These are phyloP conservation scores for Candida suzukii DNA, from an alignment of 805 yeast genomes.

Conservation along the genomic window DNA sequence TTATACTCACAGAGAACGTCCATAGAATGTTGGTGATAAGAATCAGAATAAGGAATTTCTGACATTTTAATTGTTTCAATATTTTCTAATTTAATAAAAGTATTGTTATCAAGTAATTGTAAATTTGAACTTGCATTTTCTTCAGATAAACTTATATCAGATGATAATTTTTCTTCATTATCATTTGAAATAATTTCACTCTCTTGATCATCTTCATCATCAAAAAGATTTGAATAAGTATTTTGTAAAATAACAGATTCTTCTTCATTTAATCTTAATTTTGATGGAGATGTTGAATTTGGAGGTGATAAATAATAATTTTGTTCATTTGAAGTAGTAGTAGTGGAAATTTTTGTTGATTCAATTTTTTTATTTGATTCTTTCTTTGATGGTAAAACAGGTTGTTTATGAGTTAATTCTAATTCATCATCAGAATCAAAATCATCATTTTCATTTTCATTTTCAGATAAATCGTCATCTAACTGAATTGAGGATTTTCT, in stretches of 20 bases:
- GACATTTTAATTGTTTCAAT: neutral
- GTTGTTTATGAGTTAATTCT: conserved; percentile 9
- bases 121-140: conserved; percentile 9
- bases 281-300: conserved; percentile 24
- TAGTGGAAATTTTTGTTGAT: neutral
- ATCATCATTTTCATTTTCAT: neutral
- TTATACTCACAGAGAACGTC: conserved; percentile 27
- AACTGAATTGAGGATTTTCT: conserved; percentile 1
- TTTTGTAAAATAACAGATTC: conserved; percentile 16
- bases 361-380: no score
- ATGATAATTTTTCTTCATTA: conserved; percentile 9
- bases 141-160: conserved; percentile 18
- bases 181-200: neutral
- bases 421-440: neutral
- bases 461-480: no score
- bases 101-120: neutral
- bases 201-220: conserved; percentile 13
- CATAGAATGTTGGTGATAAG: conserved; percentile 10
- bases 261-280: conserved; percentile 21
- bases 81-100: conserved; percentile 12
- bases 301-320: conserved; percentile 20
- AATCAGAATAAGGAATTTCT: no score
- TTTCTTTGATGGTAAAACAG: conserved; percentile 17
- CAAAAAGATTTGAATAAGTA: conserved; percentile 20
- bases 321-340: conserved; percentile 4